Evolutionary conservation across 2,329 filamentous ascomycete species (phyloP).

Genomic region (Ilyonectria robusta): DNA sequence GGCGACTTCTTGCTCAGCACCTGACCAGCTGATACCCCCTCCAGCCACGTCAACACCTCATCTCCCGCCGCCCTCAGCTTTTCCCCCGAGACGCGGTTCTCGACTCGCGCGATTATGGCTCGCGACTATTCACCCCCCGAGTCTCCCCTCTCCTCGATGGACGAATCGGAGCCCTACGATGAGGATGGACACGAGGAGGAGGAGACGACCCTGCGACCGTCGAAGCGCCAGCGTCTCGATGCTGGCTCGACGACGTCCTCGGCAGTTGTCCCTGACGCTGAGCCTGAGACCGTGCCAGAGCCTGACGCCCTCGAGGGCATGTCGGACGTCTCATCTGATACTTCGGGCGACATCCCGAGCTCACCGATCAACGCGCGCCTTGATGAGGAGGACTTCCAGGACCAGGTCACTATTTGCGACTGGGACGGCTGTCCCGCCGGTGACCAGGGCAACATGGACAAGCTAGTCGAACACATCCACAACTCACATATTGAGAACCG

Average conservation of each 20-base stretch:
- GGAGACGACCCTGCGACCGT: conserved; percentile 58
- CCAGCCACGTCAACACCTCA: background rate
- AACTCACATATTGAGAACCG: conserved; percentile 93
- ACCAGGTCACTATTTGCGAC: conserved; percentile 83
- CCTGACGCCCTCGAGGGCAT: conserved; percentile 69
- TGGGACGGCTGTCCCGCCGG: conserved; percentile 83
- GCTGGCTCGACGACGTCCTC: conserved; percentile 62
- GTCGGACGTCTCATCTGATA: conserved; percentile 90
- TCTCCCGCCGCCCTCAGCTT: conserved; percentile 21
- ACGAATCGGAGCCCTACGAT: conserved; percentile 62
- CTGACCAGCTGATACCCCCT: background rate
- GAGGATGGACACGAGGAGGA: conserved; percentile 61
- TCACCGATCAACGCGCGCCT: conserved; percentile 76
- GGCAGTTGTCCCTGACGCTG: conserved; percentile 58
- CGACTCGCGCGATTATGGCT: conserved; percentile 51
- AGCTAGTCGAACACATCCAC: conserved; percentile 86
- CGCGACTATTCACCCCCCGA: conserved; percentile 58
- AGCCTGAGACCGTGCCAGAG: conserved; percentile 62
- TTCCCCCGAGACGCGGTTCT: conserved; percentile 41
- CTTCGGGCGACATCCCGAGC: conserved; percentile 85
- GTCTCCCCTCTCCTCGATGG: conserved; percentile 64
- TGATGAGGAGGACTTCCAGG: conserved; percentile 82
- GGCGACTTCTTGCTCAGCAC: background rate
- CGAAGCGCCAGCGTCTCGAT: conserved; percentile 64
- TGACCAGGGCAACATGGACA: conserved; percentile 85